Percentiles rank a stretch among this genome's conserved stretches.
Evolutionary conservation across 2,329 filamentous ascomycete genomes (phyloP).

Genomic region (Fusarium hostae): DNA sequence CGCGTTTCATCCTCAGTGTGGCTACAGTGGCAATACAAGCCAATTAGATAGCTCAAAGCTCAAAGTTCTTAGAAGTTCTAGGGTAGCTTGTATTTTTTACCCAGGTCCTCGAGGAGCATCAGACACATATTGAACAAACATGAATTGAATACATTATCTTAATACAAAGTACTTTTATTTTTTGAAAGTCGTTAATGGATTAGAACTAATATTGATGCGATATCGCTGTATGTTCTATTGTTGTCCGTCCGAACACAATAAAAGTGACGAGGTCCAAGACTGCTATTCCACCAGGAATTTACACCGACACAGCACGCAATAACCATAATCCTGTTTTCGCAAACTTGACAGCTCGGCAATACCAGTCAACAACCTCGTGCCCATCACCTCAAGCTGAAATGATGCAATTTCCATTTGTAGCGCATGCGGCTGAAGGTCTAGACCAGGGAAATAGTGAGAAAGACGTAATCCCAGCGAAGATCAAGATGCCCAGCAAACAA

Average conservation of each 20-base stretch:
- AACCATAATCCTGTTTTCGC: slow-evolving; percentile 18
- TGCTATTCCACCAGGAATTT: too few species aligned
- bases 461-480: slow-evolving; percentile 13
- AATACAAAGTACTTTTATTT: too few species aligned
- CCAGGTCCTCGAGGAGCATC: too few species aligned
- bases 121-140: too few species aligned
- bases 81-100: not conserved
- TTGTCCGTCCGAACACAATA: too few species aligned
- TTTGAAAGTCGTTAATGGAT: too few species aligned
- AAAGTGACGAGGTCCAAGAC: too few species aligned
- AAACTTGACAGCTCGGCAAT: not conserved
- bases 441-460: slow-evolving; percentile 3
- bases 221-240: too few species aligned
- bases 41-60: not conserved
- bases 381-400: slow-evolving; percentile 4
- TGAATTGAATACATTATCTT: too few species aligned
- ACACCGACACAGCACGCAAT: not conserved
- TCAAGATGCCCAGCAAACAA: not conserved
- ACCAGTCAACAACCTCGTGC: not conserved
- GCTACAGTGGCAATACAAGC: not conserved
- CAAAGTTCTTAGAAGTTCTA: fast-evolving
- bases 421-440: not conserved
- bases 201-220: too few species aligned
- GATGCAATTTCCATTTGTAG: slow-evolving; percentile 18
- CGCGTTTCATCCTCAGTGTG: not conserved